Base-by-base conservation (phyloP, 768 basidiomycete species). In the Rhodosporidiobolus sp. region DNA sequence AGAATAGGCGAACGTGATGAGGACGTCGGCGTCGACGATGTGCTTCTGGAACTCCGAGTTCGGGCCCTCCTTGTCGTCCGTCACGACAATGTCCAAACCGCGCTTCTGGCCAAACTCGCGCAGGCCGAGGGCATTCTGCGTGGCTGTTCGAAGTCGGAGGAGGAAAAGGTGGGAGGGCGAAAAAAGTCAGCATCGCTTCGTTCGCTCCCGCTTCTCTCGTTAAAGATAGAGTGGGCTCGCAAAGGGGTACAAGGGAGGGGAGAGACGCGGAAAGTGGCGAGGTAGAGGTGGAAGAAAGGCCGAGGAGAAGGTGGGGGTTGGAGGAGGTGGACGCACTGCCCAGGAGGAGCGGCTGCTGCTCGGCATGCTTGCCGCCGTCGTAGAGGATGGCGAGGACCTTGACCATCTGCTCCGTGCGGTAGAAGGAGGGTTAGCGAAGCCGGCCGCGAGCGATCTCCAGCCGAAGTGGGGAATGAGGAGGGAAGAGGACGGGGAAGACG, bases 61-160 rank as follows among this genome's bases (percentile, higher is more conserved):
- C 5, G 80, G 73, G 38, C 83, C 83, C 38, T 78, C 77, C 79
- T 84, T 84, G 80, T 82, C 80, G 43, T 76, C 75, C 4, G 82
- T 82, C 67, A 83, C 82, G 64, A 83, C 75, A 59, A 82, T 78
- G 70, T 81, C 80, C 71, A 83, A 79, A 12, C 82, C 82, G 49
- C 81, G 69, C 62, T 81, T 72, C 65, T 81, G 77, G 68, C 54
- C 60, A 55, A 64, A 67, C 12, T 59, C 48, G 26, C 55, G 49
- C 0, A 78, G 46, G 0, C 72, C 76, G 46, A 79, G 78, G 2
- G 76, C 67, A 82, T 92, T 93, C 81, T 93, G 89, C 68, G 87
- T 84, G 88, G 85, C 81, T 91, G 89, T 76, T 88, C n/a, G n/a
- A n/a, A n/a, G n/a, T 82, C 9, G 45, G 43, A 35, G 19, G 46